Percentiles rank a stretch among this genome's conserved stretches.
Evolutionary conservation across 1,284 basidiomycete genomes (phyloP).

Genomic region (Stereum hirsutum): DNA sequence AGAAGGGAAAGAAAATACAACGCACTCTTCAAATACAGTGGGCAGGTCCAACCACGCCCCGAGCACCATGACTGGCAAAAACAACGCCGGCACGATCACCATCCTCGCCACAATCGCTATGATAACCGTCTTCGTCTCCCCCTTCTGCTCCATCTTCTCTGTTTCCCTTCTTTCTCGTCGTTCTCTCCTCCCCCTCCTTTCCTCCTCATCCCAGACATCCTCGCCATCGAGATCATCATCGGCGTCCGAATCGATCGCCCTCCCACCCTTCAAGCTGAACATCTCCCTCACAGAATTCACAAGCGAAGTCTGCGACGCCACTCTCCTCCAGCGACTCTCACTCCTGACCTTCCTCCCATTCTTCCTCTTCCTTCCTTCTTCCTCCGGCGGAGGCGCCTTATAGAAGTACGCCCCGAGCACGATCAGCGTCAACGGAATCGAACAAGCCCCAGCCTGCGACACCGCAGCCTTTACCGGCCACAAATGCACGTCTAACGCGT

Average conservation of each 20-base stretch:
- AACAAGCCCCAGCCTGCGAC: constrained; percentile 67
- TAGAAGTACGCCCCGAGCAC: constrained; percentile 93
- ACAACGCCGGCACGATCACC: constrained; percentile 74
- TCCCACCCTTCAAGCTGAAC: constrained; percentile 19
- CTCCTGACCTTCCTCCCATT: constrained; percentile 7
- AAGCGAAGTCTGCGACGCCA: constrained; percentile 24
- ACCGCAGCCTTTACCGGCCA: constrained; percentile 69
- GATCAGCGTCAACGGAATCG: constrained; percentile 83
- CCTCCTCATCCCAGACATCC: too few species aligned
- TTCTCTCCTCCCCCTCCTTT: too few species aligned
- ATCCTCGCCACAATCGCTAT: constrained; percentile 77
- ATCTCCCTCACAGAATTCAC: constrained; percentile 32
- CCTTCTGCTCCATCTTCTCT: constrained; percentile 22
- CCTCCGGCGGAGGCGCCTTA: constrained; percentile 19
- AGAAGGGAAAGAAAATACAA: constrained; percentile 16
- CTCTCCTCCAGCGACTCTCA: constrained; percentile 2
- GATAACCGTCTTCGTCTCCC: constrained; percentile 76
- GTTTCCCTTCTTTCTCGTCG: too few species aligned
- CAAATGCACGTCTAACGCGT: constrained; percentile 50
- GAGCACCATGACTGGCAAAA: constrained; percentile 66
- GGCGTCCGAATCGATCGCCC: constrained; percentile 12
- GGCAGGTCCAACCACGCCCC: constrained; percentile 56
- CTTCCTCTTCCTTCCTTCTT: constrained; percentile 12
- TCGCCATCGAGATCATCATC: constrained; percentile 5
- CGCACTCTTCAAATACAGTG: constrained; percentile 66